phyloP scores from a whole-genome alignment of 768 basidiomycete genomes.

The Rhodotorula graminis region DNA sequence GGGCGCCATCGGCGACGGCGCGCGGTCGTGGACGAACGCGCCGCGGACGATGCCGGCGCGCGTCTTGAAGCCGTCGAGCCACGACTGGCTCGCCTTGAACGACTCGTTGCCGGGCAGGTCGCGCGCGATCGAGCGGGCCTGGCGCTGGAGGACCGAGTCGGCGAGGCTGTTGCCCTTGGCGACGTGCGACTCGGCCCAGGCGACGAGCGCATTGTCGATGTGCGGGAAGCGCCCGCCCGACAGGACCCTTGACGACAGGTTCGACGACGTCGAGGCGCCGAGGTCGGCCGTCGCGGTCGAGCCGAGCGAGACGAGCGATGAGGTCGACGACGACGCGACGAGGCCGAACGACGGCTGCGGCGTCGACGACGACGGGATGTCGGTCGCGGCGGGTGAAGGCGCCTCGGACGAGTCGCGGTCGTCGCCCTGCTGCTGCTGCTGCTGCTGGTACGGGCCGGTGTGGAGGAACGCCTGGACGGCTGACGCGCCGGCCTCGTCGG shows the following conservation, averaged over 20 bases:
- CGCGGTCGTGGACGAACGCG: constrained; percentile 2
- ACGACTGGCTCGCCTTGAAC: constrained; percentile 88
- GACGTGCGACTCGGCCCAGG: constrained; percentile 30
- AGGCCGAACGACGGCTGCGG: neutral
- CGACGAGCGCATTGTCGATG: constrained; percentile 53
- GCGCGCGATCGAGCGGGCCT: constrained; percentile 65
- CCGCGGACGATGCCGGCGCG: constrained; percentile 59
- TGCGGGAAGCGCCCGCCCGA: constrained; percentile 56
- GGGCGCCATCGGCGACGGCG: neutral
- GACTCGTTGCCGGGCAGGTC: constrained; percentile 54
- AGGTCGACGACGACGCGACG: neutral
- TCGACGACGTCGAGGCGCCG: neutral
- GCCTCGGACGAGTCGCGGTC: constrained; percentile 58
- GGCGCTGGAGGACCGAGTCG: constrained; percentile 62
- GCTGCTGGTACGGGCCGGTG: neutral
- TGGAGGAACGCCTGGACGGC: neutral
- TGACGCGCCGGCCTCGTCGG: constrained; percentile 48
- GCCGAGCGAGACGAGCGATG: constrained; percentile 16
- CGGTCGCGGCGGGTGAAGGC: constrained; percentile 48
- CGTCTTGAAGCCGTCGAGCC: constrained; percentile 88
- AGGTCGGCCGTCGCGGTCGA: constrained; percentile 3
- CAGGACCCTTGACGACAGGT: neutral
- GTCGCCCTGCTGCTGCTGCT: constrained; percentile 41
- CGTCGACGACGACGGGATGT: neutral
- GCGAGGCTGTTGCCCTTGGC: constrained; percentile 52